Evolutionary conservation across 495 filamentous ascomycete species (phyloP), one percentile per base, ranked within the genome.

Genomic region (Monascus purpureus): DNA sequence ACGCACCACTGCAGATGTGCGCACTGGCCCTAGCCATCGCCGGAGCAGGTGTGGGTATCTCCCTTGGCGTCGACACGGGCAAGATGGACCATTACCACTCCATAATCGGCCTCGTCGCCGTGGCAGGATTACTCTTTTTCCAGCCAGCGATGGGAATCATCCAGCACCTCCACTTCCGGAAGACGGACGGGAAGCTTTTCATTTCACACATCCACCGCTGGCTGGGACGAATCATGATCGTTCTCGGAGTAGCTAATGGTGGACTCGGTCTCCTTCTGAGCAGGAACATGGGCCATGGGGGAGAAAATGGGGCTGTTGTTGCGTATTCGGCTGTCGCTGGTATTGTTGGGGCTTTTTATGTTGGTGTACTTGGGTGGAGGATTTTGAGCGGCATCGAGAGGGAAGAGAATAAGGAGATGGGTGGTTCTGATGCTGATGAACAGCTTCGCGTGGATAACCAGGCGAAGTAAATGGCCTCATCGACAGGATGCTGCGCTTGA

Each of bases 171-270:
- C 50, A 66, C 32, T 81, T 52, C 44, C 25, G 58, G 20, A 63
- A 62, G 38, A 43, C 55, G 4, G 42, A 56, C 17, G 28, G 35
- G 12, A 68, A 68, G 3, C 67, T 61, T 13, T 5, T 60, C 8
- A 54, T 73, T 46, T 67, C 64, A n/a, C 42, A 69, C 20, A 53
- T 88, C 17, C 86, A 94, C 49, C 73, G 86, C 24, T 94, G 82
- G 81, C 72, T 93, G 38, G 86, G 85, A n/a, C 75, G 85, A 14
- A 68, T 88, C 13, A 68, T 83, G 7, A 69, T 76, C 24, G 53
- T 51, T 3, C 36, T 78, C 13, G 80, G 70, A 3, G 59, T 82
- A 37, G 53, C 82, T 32, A 83, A 81, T 47, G 80, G 77, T 19
- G 79, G 80, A 0, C 51, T 83, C 8, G 80, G 80, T 2, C 56